Evolutionary conservation across 176 grass and related monocot genomes (phyloP).

Genomic region (Carex myosuroides): DNA sequence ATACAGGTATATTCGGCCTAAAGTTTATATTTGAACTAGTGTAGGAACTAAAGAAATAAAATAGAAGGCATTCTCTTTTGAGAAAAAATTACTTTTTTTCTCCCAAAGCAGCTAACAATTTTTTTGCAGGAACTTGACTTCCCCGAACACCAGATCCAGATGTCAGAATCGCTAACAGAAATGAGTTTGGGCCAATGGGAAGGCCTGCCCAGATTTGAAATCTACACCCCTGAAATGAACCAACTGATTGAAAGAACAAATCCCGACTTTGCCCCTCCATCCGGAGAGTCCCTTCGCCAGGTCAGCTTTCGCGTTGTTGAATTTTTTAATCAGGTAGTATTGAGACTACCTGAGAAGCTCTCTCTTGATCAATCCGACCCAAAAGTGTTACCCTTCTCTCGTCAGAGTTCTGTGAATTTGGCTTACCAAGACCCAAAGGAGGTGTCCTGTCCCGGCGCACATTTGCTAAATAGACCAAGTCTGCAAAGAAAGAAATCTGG

Average conservation of each 20-base stretch:
- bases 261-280: constrained; percentile 73
- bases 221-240: constrained; percentile 67
- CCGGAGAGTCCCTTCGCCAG: constrained; percentile 76
- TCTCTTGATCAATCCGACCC: constrained; percentile 47
- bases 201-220: constrained; percentile 59
- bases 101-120: neutral
- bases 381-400: constrained; percentile 47
- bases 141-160: constrained; percentile 63
- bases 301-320: constrained; percentile 73
- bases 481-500: constrained; percentile 71
- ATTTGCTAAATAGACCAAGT: constrained; percentile 51
- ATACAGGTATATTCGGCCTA: neutral
- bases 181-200: constrained; percentile 91
- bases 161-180: constrained; percentile 64
- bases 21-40: neutral
- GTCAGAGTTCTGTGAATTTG: constrained; percentile 57
- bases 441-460: constrained; percentile 39
- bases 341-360: constrained; percentile 81
- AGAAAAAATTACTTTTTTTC: neutral
- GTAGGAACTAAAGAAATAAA: neutral
- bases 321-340: constrained; percentile 54
- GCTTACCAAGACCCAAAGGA: constrained; percentile 48
- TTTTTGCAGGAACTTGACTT: constrained; percentile 73
- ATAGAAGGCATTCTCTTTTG: neutral
- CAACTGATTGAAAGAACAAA: constrained; percentile 59